Percentiles rank a stretch among this genome's conserved stretches.
phyloP scores from a whole-genome alignment of 495 filamentous ascomycete species.

The Penicillium cosmopolitanum region DNA sequence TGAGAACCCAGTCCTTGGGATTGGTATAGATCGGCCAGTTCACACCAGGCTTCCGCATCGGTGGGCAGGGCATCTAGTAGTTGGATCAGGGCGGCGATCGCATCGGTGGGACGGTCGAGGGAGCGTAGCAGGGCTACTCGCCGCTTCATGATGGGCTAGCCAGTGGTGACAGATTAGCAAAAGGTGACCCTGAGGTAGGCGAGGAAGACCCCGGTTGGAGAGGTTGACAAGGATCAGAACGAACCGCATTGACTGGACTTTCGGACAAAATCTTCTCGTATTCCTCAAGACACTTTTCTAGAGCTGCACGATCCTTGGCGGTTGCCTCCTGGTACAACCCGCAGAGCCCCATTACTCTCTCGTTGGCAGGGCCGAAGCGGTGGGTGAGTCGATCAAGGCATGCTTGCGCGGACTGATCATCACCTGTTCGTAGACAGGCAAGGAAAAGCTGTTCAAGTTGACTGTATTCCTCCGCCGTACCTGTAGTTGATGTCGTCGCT shows the following conservation, averaged over 20 bases:
- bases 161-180: slow-evolving; percentile 10
- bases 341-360: slow-evolving; percentile 77
- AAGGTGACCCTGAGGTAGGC: too few relatives aligned
- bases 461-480: slow-evolving; percentile 77
- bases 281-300: slow-evolving; percentile 69
- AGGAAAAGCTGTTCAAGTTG: slow-evolving; percentile 84
- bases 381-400: slow-evolving; percentile 73
- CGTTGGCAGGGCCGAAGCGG: slow-evolving; percentile 82
- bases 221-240: slow-evolving; percentile 24
- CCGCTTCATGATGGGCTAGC: slow-evolving; percentile 82
- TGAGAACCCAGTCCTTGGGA: slow-evolving; percentile 75
- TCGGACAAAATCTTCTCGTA: slow-evolving; percentile 76
- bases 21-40: slow-evolving; percentile 85
- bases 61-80: slow-evolving; percentile 84
- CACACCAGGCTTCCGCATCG: slow-evolving; percentile 92
- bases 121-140: slow-evolving; percentile 78
- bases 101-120: slow-evolving; percentile 68
- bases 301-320: slow-evolving; percentile 62
- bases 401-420: slow-evolving; percentile 73
- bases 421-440: slow-evolving; percentile 81
- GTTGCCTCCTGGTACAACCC: slow-evolving; percentile 87
- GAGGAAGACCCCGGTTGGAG: neutral
- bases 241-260: slow-evolving; percentile 80
- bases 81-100: slow-evolving; percentile 70
- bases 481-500: slow-evolving; percentile 46